Evolutionary conservation across 352 stramenopile species (phyloP), one percentile per base, ranked within the genome.

Genomic region (Globisporangium perplexum): DNA sequence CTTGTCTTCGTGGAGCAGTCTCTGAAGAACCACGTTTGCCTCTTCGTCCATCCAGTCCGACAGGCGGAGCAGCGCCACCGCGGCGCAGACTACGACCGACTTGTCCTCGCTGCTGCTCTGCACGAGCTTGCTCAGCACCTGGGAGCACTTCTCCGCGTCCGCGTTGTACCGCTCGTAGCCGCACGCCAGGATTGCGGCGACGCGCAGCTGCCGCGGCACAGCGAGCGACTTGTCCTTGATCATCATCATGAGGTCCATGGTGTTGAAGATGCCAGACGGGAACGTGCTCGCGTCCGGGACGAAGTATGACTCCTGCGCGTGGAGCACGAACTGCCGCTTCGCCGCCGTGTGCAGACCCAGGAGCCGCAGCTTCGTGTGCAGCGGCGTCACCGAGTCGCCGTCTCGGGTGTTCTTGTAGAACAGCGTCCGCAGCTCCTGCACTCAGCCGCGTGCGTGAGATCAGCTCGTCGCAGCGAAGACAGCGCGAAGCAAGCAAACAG

Each of bases 1-100:
- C 63, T 71, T 79, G 57, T 92, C 81, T 57, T 95, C 83, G 48
- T 95, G 84, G 12, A 95, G 65, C 3, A 95, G 52, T 24, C 74
- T 61, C 47, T 95, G 84, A 20, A 95, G 67, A 55, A 90, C 68
- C 18, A 93, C 30, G 47, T 90, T 93, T 1, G 84, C 77, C 53
- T 85, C 72, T 74, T 95, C 82, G 46, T 95, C 73, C 77, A 93
- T 95, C 82, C 82, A 95, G 41, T 95, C 77, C 0, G 80, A 90
- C 8, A 89, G 41, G 4, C 78, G 72, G 3, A 95, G 51, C 12
- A 92, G 58, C 4, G 82, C 82, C 10, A 95, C 83, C 10, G 84
- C 82, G 28, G 82, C 74, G 41, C 82, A 90, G 4, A 93, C 82
- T 12, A 72, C 68, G 0, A 87, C 67, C 0, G 79, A 89, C 39